A percentile compares a stretch with the other conserved stretches of the same genome.
Conservation (phyloP, 345 rosid species). For the Dipteronia sinensis region DNA sequence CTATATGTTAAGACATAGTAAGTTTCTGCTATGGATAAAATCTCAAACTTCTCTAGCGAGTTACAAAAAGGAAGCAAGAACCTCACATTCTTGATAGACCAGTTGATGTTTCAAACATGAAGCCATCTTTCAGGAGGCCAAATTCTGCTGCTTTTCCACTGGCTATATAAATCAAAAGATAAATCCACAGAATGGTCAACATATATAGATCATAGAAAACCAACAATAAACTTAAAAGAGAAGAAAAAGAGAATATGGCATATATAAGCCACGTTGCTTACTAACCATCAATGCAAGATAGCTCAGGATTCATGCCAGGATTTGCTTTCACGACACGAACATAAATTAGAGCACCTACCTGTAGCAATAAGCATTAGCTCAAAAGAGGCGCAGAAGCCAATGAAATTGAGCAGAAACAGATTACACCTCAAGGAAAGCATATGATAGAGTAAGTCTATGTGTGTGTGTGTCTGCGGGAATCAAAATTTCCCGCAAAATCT, state of each 20-base stretch:
- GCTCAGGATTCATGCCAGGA: slow-evolving; percentile 70
- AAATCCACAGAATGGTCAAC: slow-evolving; percentile 12
- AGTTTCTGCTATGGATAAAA: not conserved
- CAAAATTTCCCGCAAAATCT: no score
- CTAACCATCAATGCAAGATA: slow-evolving; percentile 76
- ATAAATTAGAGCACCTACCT: slow-evolving; percentile 78
- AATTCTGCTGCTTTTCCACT: slow-evolving; percentile 80
- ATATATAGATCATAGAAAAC: not conserved
- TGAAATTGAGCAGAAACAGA: not conserved
- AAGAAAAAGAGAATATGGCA: not conserved
- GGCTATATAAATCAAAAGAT: slow-evolving; percentile 44
- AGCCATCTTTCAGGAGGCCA: slow-evolving; percentile 75
- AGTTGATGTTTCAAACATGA: slow-evolving; percentile 81
- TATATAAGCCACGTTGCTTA: slow-evolving; percentile 10
- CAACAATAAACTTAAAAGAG: slow-evolving; percentile 2
- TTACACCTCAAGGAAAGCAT: not conserved
- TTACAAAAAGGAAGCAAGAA: not conserved
- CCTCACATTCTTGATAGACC: slow-evolving; percentile 82
- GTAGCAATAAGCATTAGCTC: slow-evolving; percentile 25
- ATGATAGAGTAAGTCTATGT: no score
- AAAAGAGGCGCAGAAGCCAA: not conserved
- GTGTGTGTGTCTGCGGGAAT: not conserved
- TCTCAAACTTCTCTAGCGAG: slow-evolving; percentile 1
- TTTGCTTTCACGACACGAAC: slow-evolving; percentile 77
- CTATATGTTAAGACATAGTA: not conserved